These are phyloP conservation scores for Cutaneotrichosporon cutaneum DNA, from an alignment of 1,284 basidiomycete species.

Conservation along the genomic window DNA sequence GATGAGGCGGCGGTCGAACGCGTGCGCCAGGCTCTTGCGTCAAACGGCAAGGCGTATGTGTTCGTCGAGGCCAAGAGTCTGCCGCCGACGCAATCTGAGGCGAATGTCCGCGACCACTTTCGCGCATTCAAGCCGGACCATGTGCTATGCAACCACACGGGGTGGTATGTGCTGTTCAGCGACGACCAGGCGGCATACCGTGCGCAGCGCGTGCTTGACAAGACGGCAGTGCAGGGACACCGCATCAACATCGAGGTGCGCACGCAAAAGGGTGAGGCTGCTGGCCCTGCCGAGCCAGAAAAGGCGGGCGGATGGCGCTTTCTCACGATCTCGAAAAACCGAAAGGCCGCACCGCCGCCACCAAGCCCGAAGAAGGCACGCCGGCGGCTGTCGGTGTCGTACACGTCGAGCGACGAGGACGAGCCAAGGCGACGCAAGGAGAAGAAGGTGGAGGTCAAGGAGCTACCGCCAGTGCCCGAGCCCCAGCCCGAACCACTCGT, in stretches of 20 bases:
- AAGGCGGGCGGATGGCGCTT: conserved; percentile 34
- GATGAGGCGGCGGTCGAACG: conserved; percentile 35
- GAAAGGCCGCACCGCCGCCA: conserved; percentile 17
- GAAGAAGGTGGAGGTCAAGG: conserved; percentile 14
- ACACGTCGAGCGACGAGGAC: conserved; percentile 31
- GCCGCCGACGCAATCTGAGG: conserved; percentile 30
- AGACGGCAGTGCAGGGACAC: conserved; percentile 38
- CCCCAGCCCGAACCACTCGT: not conserved
- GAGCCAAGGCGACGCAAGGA: conserved; percentile 8
- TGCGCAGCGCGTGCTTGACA: conserved; percentile 39
- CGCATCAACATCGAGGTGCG: conserved; percentile 34
- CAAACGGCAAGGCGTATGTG: conserved; percentile 41
- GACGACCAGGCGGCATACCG: conserved; percentile 34
- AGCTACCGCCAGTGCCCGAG: conserved; percentile 5
- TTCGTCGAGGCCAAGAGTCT: conserved; percentile 42
- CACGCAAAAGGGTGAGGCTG: conserved; percentile 22
- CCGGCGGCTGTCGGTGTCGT: conserved; percentile 23
- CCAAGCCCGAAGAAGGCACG: conserved; percentile 25
- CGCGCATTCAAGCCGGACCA: conserved; percentile 46
- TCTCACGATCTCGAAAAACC: conserved; percentile 46
- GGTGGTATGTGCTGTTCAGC: conserved; percentile 49
- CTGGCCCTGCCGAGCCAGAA: conserved; percentile 14
- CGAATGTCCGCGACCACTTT: conserved; percentile 46
- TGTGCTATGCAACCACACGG: conserved; percentile 36
- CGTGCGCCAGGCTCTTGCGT: conserved; percentile 33